Evolutionary conservation across 2,329 filamentous ascomycete genomes (phyloP).

Genomic region (Sclerotinia spermophila): DNA sequence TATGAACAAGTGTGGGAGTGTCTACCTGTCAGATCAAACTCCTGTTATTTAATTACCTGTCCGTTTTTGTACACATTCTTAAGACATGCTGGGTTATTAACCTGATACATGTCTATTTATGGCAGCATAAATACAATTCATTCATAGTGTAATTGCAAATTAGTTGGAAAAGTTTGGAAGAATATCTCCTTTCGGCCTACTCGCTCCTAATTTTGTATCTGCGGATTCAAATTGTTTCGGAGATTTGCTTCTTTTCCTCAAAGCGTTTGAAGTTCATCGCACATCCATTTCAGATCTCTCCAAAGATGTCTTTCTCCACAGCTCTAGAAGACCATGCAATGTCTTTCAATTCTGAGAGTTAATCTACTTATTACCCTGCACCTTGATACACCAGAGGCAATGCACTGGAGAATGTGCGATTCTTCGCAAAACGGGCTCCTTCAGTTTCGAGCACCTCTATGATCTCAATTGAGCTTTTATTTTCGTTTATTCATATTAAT

Average conservation of each 20-base stretch:
- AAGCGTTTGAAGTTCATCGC: not conserved
- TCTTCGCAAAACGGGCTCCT: not conserved
- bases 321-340: no score
- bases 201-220: no score
- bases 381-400: not conserved
- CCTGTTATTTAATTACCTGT: not conserved
- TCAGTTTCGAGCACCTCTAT: not conserved
- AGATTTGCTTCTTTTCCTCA: not conserved
- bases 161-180: not conserved
- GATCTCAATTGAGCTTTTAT: not conserved
- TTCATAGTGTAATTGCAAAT: not conserved
- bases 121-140: not conserved
- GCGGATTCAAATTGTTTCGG: no score
- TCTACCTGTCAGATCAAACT: not conserved
- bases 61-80: not conserved
- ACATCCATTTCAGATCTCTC: not conserved
- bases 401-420: not conserved
- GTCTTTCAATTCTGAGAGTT: not conserved
- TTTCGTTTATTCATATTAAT: not conserved
- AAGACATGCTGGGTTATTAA: not conserved
- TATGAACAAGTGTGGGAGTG: not conserved
- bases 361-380: not conserved
- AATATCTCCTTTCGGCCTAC: no score
- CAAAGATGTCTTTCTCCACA: no score
- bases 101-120: not conserved